Evolutionary conservation across 352 stramenopile species (phyloP).

Genomic region (Pythium biforme): DNA sequence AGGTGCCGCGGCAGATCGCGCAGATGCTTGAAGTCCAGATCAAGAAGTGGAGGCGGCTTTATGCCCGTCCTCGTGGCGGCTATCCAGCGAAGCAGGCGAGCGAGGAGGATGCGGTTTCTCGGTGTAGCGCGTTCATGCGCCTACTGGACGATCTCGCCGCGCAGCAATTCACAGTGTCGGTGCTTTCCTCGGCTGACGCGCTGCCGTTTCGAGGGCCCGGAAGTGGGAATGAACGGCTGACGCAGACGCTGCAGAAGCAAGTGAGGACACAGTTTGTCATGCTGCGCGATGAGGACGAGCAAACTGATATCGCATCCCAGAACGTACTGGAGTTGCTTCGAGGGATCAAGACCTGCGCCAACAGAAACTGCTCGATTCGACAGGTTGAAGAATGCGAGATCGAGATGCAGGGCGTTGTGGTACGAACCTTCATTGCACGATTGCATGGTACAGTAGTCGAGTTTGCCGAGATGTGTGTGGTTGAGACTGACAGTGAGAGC

Average conservation of each 20-base stretch:
- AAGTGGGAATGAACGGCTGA: neutral
- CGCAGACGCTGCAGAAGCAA: constrained; percentile 9
- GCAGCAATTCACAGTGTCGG: constrained; percentile 29
- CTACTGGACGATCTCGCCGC: constrained; percentile 14
- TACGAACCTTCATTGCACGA: constrained; percentile 16
- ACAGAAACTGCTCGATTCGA: constrained; percentile 27
- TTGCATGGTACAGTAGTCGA: too few relatives aligned
- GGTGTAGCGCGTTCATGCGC: constrained; percentile 4
- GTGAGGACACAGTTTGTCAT: constrained; percentile 36
- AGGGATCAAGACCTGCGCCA: constrained; percentile 26
- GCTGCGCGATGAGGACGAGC: constrained; percentile 40
- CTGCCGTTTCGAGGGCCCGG: constrained; percentile 14
- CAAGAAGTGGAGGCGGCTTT: constrained; percentile 11
- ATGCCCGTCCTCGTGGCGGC: neutral
- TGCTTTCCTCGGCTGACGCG: constrained; percentile 25
- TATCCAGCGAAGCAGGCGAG: neutral
- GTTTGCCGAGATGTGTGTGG: neutral
- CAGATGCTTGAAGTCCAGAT: constrained; percentile 17
- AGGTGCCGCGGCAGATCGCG: constrained; percentile 11
- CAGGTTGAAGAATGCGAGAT: constrained; percentile 35
- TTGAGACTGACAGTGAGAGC: neutral
- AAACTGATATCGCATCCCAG: constrained; percentile 16
- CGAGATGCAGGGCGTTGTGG: constrained; percentile 36
- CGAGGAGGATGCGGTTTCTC: neutral
- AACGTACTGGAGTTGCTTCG: constrained; percentile 32